phyloP scores from a whole-genome alignment of 345 rosid species.

The Reutealis trisperma region DNA sequence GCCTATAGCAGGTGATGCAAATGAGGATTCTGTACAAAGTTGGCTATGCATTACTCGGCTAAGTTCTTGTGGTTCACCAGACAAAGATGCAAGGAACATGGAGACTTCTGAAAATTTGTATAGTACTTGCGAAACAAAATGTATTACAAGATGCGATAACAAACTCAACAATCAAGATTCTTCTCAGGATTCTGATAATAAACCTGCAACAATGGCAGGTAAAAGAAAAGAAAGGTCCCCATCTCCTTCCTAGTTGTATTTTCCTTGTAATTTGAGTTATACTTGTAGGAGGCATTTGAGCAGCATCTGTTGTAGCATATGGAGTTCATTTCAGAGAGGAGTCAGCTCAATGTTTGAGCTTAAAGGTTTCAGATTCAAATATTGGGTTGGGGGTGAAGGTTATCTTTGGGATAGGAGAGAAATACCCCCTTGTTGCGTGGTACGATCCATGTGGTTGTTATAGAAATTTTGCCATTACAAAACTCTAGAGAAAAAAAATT shows the following conservation, averaged over 20 bases:
- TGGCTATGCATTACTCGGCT: slow-evolving; percentile 71
- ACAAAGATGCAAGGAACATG: slow-evolving; percentile 17
- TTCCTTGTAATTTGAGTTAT: background rate
- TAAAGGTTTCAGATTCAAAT: no score
- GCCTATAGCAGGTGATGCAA: slow-evolving; percentile 42
- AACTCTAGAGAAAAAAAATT: no score
- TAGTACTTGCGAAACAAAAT: slow-evolving; percentile 13
- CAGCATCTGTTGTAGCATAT: background rate
- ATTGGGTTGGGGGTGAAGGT: no score
- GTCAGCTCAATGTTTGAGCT: no score
- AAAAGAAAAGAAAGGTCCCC: slow-evolving; percentile 46
- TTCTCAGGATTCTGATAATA: slow-evolving; percentile 13
- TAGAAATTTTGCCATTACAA: no score
- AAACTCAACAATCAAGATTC: slow-evolving; percentile 9
- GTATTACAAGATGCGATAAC: slow-evolving; percentile 1
- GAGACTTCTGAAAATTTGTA: slow-evolving; percentile 18
- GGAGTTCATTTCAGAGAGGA: background rate
- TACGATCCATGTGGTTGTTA: no score
- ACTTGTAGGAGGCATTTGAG: background rate
- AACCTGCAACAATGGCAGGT: slow-evolving; percentile 16
- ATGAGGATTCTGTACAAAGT: slow-evolving; percentile 36
- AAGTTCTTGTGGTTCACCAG: slow-evolving; percentile 18
- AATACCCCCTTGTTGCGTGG: no score
- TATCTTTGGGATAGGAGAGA: no score
- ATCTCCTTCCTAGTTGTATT: slow-evolving; percentile 10